Base-by-base conservation (phyloP, 208 protist species). In the Trypanosoma avium region DNA sequence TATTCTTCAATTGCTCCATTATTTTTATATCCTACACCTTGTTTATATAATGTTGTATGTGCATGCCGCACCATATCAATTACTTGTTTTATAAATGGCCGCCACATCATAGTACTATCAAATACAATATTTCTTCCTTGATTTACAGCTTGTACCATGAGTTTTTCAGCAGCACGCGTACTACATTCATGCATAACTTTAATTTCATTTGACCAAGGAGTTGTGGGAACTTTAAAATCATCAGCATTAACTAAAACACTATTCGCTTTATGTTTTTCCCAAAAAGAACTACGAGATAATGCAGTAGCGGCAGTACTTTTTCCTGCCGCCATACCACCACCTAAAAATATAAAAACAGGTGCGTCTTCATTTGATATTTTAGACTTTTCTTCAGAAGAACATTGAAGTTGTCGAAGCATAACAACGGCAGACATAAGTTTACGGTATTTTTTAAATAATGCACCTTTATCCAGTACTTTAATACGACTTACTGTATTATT, bases 21-120 rank as follows among this genome's bases (percentile, higher is more conserved):
- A 1, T 61, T 43, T 17, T 70, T 42, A 61, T 90, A 95, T n/a
- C 90, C 90, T 0, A 68, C 64, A 1, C 90, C 90, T 46, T 86
- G 82, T 30, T 77, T 72, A 59, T 83, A 93, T 35, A 90, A 56
- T 6, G 70, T 80, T 0, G 43, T 70, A 59, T 95, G 90, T 1
- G 86, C 86, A 56, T 73, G 68, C n/a, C 90, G 90, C 27, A 93
- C 72, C 90, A 95, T 93, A 59, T 56, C 54, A 35, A 93, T 75
- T 4, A 89, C 78, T 49, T 95, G 86, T 59, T 79, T 60, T 35
- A 95, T 73, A 73, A 92, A 95, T 21, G 90, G 90, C 30, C 69
- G 73, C 86, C 90, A 95, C 90, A 93, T 93, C 90, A 95, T 95
- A 0, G 90, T 95, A 40, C 86, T 83, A 59, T 95, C 90, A 52